A percentile compares a stretch with the other conserved stretches of the same genome.
Evolutionary conservation across 2,329 filamentous ascomycete genomes (phyloP).

Genomic region (Colletotrichum destructivum): DNA sequence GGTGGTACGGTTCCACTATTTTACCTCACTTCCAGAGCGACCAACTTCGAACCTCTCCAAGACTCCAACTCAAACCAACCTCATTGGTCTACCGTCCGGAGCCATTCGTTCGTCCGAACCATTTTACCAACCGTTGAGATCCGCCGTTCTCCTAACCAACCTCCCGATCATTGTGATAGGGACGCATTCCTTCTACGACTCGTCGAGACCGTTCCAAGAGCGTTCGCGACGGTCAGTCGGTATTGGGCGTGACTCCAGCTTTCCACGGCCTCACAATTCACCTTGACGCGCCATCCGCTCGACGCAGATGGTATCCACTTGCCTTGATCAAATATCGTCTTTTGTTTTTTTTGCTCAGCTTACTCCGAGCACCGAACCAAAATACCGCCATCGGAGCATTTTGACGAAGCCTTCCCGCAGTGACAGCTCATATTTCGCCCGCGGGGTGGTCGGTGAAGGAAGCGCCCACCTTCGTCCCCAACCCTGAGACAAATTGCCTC

Average conservation of each 20-base stretch:
- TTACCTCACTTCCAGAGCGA: slow-evolving; percentile 10
- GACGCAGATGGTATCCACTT: neutral
- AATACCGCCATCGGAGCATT: slow-evolving; percentile 5
- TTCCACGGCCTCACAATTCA: neutral
- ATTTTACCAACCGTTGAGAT: neutral
- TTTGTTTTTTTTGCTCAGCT: neutral
- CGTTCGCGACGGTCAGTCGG: neutral
- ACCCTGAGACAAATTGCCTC: neutral
- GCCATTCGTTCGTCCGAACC: slow-evolving; percentile 8
- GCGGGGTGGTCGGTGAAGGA: slow-evolving; percentile 20
- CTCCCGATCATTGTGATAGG: neutral
- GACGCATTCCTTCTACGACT: too few species aligned
- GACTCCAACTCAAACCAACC: neutral
- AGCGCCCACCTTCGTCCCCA: neutral
- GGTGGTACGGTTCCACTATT: slow-evolving; percentile 1
- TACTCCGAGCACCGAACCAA: slow-evolving; percentile 25
- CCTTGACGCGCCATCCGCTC: neutral
- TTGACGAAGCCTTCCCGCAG: neutral
- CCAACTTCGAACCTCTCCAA: neutral
- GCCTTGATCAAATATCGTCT: neutral
- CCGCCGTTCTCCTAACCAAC: neutral
- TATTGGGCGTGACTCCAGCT: neutral
- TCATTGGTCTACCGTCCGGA: neutral
- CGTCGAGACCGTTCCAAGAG: neutral
- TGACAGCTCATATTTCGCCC: slow-evolving; percentile 32